phyloP scores from a whole-genome alignment of 371 early-diverging fungal genomes.

The Apophysomyces ossiformis region DNA sequence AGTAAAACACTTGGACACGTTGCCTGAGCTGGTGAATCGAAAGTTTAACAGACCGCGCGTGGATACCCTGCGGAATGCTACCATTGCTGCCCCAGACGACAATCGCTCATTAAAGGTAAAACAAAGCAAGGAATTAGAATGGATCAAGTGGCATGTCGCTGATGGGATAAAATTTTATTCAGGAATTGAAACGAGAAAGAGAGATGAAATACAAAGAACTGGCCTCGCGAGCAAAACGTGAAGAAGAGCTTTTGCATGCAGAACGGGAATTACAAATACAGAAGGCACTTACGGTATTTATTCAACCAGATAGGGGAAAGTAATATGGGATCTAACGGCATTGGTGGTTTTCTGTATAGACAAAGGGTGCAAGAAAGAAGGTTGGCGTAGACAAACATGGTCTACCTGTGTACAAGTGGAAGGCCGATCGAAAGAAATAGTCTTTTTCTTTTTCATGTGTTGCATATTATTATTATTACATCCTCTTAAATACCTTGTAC shows the following conservation, averaged over 20 bases:
- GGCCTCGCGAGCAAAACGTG: constrained; percentile 76
- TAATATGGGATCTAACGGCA: background rate
- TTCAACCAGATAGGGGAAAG: background rate
- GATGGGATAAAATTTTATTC: constrained; percentile 6
- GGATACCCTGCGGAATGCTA: constrained; percentile 56
- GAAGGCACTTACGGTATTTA: constrained; percentile 73
- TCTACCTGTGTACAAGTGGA: constrained; percentile 91
- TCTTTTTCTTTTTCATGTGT: background rate
- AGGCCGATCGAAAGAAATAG: constrained; percentile 83
- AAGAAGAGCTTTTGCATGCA: constrained; percentile 71
- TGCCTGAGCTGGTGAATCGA: constrained; percentile 80
- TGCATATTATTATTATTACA: background rate
- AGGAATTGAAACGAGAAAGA: constrained; percentile 51
- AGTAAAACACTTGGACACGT: constrained; percentile 81
- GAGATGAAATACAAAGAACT: constrained; percentile 72
- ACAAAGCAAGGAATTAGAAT: constrained; percentile 27
- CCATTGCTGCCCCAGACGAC: constrained; percentile 38
- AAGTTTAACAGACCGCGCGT: constrained; percentile 80
- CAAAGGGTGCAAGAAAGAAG: constrained; percentile 81
- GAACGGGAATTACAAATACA: constrained; percentile 83
- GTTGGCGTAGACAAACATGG: constrained; percentile 85
- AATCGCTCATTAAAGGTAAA: constrained; percentile 25
- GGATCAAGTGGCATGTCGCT: constrained; percentile 13
- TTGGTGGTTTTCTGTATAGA: constrained; percentile 26
- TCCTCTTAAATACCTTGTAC: constrained; percentile 26